Conservation (phyloP, 306 rosid species). For the Comarum palustre region DNA sequence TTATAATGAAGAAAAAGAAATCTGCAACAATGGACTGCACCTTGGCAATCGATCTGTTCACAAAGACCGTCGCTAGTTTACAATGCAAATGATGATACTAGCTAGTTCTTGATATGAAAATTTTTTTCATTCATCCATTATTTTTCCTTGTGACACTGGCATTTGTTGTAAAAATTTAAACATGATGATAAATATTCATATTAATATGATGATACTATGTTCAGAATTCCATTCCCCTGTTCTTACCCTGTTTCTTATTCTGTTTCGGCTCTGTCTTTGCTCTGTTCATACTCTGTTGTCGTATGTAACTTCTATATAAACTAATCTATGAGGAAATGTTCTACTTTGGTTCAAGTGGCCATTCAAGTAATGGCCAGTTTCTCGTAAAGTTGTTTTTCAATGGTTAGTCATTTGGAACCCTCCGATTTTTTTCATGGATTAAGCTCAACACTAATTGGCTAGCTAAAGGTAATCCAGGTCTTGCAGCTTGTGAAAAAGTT, state of each 20-base stretch:
- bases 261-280: not conserved
- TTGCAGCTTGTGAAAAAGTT: too few relatives aligned
- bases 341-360: too few relatives aligned
- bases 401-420: too few relatives aligned
- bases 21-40: slow-evolving; percentile 10
- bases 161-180: not conserved
- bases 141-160: not conserved
- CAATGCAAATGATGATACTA: not conserved
- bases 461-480: too few relatives aligned
- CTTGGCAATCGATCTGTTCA: not conserved
- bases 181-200: not conserved
- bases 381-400: too few relatives aligned
- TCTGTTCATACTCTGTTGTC: not conserved
- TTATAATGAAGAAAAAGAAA: slow-evolving; percentile 22
- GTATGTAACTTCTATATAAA: not conserved
- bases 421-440: too few relatives aligned
- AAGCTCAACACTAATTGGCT: too few relatives aligned
- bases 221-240: too few relatives aligned
- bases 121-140: not conserved
- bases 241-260: not conserved
- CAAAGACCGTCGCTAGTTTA: not conserved
- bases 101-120: not conserved
- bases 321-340: too few relatives aligned
- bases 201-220: not conserved
- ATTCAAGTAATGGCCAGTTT: too few relatives aligned